A percentile compares a stretch with the other conserved stretches of the same genome.
Evolutionary conservation across 116 monocot genomes (phyloP).

Genomic region (Phalaenopsis hybrid): DNA sequence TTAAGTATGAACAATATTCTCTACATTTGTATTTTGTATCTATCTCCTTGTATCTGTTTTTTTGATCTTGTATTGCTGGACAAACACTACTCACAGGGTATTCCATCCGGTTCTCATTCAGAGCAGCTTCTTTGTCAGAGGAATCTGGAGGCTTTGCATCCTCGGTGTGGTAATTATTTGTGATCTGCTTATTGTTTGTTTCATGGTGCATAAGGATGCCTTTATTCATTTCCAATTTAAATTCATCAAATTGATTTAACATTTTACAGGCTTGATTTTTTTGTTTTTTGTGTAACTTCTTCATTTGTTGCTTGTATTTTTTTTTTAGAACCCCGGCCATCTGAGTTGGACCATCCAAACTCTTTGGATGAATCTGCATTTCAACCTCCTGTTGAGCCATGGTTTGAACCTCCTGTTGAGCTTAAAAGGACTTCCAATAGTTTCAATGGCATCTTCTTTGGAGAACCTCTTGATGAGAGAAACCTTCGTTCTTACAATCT

Average conservation of each 20-base stretch:
- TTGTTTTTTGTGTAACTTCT: neutral
- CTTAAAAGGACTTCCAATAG: constrained; percentile 5
- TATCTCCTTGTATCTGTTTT: neutral
- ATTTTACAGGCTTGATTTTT: neutral
- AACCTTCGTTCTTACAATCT: neutral
- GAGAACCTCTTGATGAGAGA: neutral
- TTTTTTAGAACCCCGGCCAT: constrained; percentile 3
- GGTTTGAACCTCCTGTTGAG: neutral
- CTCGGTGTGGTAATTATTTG: constrained; percentile 18
- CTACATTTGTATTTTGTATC: neutral
- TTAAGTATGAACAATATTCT: neutral
- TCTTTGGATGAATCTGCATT: constrained; percentile 4
- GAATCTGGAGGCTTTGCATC: constrained; percentile 9
- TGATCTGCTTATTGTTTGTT: neutral
- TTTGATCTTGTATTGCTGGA: neutral
- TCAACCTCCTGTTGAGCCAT: neutral
- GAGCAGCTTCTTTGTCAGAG: neutral
- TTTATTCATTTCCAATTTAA: neutral
- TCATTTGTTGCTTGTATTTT: constrained; percentile 4
- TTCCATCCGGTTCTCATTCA: neutral
- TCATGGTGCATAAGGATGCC: neutral
- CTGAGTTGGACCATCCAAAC: constrained; percentile 5
- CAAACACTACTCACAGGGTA: constrained; percentile 1
- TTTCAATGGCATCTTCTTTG: neutral
- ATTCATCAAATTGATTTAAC: neutral